phyloP scores from a whole-genome alignment of 129 eudicot genomes.

The Centrapalus pauciflorus region DNA sequence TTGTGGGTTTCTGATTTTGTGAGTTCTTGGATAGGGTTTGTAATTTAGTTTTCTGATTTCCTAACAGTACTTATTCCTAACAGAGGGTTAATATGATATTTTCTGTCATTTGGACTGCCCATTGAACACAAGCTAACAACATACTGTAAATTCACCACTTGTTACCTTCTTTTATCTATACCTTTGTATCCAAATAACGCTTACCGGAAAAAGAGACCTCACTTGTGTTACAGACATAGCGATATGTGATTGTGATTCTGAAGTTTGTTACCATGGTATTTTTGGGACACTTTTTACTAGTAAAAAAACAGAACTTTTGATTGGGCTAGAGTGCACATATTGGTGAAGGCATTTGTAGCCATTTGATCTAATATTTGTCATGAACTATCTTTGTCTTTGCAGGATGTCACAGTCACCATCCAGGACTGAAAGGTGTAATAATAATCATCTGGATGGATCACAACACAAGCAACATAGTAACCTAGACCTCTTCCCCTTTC shows the following conservation, averaged over 20 bases:
- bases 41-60: too few species aligned
- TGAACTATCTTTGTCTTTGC: neutral
- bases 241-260: neutral
- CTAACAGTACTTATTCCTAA: too few species aligned
- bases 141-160: too few species aligned
- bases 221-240: neutral
- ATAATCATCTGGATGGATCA: neutral
- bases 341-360: neutral
- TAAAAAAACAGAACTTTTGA: neutral
- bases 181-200: too few species aligned
- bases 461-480: neutral
- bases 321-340: neutral
- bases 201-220: too few species aligned
- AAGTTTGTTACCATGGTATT: neutral
- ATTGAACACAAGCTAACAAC: too few species aligned
- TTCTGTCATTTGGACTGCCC: too few species aligned
- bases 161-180: too few species aligned
- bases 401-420: slow-evolving; percentile 28
- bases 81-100: too few species aligned
- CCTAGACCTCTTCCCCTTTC: slow-evolving; percentile 24
- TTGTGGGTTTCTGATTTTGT: too few species aligned
- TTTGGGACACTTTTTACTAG: neutral
- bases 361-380: slow-evolving; percentile 8
- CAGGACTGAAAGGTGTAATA: slow-evolving; percentile 21
- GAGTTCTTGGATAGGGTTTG: too few species aligned